These are phyloP conservation scores for Geotrichum siamense DNA, from an alignment of 1,139 yeast genomes.

Conservation along the genomic window DNA sequence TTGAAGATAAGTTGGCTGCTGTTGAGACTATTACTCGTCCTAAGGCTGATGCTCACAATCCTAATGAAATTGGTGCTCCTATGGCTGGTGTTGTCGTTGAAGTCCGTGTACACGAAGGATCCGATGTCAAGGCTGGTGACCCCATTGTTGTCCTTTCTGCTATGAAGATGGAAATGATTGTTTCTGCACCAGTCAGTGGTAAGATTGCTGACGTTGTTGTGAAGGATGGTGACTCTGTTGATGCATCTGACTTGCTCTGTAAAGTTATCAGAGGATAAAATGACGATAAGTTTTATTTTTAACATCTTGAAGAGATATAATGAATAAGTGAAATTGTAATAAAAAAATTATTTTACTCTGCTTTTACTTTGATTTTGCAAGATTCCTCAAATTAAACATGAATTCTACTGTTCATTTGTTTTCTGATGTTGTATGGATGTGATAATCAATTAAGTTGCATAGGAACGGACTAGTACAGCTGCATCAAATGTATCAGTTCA, in stretches of 20 bases:
- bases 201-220: conserved; percentile 66
- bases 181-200: conserved; percentile 86
- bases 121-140: conserved; percentile 92
- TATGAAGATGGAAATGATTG: conserved; percentile 99
- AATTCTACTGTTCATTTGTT: no score
- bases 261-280: conserved; percentile 36
- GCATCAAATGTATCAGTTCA: no score
- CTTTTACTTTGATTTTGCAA: no score
- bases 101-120: conserved; percentile 80
- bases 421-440: no score
- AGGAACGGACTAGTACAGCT: no score
- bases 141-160: conserved; percentile 92
- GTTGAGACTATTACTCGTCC: conserved; percentile 81
- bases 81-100: conserved; percentile 99
- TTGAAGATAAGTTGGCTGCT: conserved; percentile 79
- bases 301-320: no score
- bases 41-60: conserved; percentile 80
- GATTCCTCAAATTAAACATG: no score
- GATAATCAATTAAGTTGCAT: no score
- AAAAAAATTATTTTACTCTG: no score
- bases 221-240: conserved; percentile 91
- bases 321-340: no score
- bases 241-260: conserved; percentile 76
- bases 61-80: conserved; percentile 96
- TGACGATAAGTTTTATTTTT: no score